Evolutionary conservation across 2,329 filamentous ascomycete genomes (phyloP), one percentile per base, ranked within the genome.

Genomic region (Tolypocladium cylindrosporum): DNA sequence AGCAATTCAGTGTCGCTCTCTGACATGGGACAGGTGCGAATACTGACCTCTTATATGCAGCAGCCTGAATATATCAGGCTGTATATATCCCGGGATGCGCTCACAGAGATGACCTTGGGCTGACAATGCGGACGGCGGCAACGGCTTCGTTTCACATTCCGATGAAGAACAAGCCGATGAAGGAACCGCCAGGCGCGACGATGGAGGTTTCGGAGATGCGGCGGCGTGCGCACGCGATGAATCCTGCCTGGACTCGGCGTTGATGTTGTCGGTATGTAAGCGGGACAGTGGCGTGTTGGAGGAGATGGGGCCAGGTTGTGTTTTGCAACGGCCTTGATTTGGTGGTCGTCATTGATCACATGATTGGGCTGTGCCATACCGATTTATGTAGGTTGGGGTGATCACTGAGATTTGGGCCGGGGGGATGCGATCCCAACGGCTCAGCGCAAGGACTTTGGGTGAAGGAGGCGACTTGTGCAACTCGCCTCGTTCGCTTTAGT

Each of bases 271-370:
- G 55, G 13, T 50, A 43, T 48, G 42, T 48, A 50, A 45, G 55
- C 43, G 42, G 42, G n/a, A 48, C 55, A 14, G 42, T 37, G 34
- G 45, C 42, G 42, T 16, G 42, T 19, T 40, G 31, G 56, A 48
- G 53, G 54, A 53, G 55, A 58, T 31, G 50, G 58, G 55, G 58
- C 56, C 50, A 48, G 54, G 57, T 14, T 43, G 48, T 31, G 57
- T 24, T 56, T 54, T 62, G 57, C 57, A 55, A 56, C 57, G 51
- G 57, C 45, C 60, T 60, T 60, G 60, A 64, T 64, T 57, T 54
- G 59, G 57, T 53, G 55, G 55, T 36, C 21, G 43, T 56, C 42
- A 50, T 52, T 39, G 55, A 64, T 64, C 62, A 63, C 62, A 63
- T 63, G 62, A 64, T 64, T 60, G 55, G 48, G 50, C 27, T 55